Base-by-base conservation (phyloP, 768 basidiomycete genomes). In the Paxillus rubicundulus region DNA sequence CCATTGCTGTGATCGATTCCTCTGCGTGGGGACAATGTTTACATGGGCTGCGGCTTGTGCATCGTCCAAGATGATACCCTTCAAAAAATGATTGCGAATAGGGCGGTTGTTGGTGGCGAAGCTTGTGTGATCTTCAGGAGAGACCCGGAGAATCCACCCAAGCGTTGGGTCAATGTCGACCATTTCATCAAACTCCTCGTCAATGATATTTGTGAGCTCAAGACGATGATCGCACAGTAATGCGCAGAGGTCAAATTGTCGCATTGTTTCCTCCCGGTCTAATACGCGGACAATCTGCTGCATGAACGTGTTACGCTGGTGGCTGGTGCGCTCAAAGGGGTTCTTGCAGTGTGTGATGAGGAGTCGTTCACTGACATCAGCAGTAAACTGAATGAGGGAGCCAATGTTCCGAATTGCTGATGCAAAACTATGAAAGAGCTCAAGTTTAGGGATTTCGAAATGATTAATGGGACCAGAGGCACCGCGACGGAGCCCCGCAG, bases 301-400 rank as follows among this genome's bases (percentile, higher is more conserved):
- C n/a, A 59, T 43, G 38, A 63, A 64, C 10, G 37, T 48, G 39
- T 69, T 62, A 14, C 45, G 24, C 16, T 54, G 52, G 37, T 68
- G 69, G 8, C 55, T 58, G 1, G 66, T 64, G 13, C 49, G 52
- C 45, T 65, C 37, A 42, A 64, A 72, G 0, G 57, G 61, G 6
- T 58, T 32, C 50, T 72, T 70, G 5, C 61, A 62, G 18, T 61
- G 59, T 16, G 63, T 10, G 60, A 21, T 21, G 21, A 21, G 21
- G 28, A 41, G 21, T 17, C 3, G 17, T 24, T 24, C 40, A 30
- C 28, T 30, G 28, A 30, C 54, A 32, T 70, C 68, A 4, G 66
- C 69, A 27, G 63, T 69, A 42, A 51, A 67, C 21, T 65, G 63
- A 33, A 70, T 64, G 9, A 55, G 45, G 3, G 60, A 18, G 1